These are phyloP conservation scores for Sporothrix globosa DNA, from an alignment of 2,329 filamentous ascomycete genomes.

Conservation along the genomic window DNA sequence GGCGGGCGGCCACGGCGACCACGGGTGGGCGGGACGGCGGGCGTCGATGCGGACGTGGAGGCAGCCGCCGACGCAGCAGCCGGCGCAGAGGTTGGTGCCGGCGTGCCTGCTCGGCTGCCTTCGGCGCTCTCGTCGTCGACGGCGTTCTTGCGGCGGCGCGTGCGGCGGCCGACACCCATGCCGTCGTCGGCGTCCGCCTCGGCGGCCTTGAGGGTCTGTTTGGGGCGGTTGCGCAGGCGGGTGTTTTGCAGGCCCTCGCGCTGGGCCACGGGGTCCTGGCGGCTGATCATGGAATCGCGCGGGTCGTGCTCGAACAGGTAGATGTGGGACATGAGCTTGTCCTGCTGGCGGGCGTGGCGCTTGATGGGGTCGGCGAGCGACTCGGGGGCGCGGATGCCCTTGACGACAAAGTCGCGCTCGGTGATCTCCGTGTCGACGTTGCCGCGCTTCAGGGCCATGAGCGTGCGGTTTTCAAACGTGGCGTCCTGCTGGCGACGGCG, in stretches of 20 bases:
- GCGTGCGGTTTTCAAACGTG: conserved; percentile 44
- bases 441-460: conserved; percentile 53
- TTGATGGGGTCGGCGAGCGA: conserved; percentile 51
- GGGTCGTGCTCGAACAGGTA: conserved; percentile 66
- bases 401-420: conserved; percentile 57
- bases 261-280: conserved; percentile 62
- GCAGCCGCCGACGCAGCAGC: conserved; percentile 41
- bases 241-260: conserved; percentile 59
- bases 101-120: conserved; percentile 57
- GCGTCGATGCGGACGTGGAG: conserved; percentile 36
- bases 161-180: conserved; percentile 56
- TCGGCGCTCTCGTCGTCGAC: conserved; percentile 56
- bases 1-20: conserved; percentile 28
- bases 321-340: conserved; percentile 60
- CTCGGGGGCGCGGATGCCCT: conserved; percentile 55
- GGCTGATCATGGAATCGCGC: conserved; percentile 59
- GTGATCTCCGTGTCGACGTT: conserved; percentile 51
- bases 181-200: conserved; percentile 51
- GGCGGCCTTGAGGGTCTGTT: conserved; percentile 61
- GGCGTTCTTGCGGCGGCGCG: conserved; percentile 52
- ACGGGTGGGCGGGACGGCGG: conserved; percentile 14
- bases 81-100: conserved; percentile 44
- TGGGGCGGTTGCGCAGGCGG: conserved; percentile 60
- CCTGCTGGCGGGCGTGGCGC: conserved; percentile 54
- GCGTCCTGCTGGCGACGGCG: conserved; percentile 51